Evolutionary conservation across 768 basidiomycete species (phyloP).

Genomic region (Termitomyces sp.): DNA sequence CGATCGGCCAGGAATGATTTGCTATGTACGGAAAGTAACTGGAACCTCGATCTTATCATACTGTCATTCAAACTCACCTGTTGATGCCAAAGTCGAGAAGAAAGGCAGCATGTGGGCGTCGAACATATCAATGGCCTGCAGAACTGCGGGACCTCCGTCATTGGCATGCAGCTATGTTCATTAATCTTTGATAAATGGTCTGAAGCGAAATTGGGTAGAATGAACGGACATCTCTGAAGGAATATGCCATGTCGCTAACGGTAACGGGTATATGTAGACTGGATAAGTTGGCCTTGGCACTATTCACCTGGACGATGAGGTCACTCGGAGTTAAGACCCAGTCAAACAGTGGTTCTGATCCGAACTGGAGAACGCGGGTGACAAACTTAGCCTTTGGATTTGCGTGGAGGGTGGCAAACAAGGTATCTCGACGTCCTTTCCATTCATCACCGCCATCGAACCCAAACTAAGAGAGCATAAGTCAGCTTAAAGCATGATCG

Average conservation of each 20-base stretch:
- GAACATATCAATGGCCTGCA: slow-evolving; percentile 57
- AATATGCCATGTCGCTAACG: slow-evolving; percentile 60
- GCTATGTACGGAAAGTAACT: slow-evolving; percentile 27
- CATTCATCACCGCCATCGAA: slow-evolving; percentile 43
- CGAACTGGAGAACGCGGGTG: slow-evolving; percentile 62
- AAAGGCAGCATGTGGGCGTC: slow-evolving; percentile 71
- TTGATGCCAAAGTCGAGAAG: slow-evolving; percentile 52
- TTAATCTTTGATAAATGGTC: not conserved
- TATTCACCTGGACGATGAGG: slow-evolving; percentile 45
- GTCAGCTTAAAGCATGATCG: not conserved
- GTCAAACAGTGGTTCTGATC: slow-evolving; percentile 66
- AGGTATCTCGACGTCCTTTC: slow-evolving; percentile 45
- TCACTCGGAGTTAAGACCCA: slow-evolving; percentile 39
- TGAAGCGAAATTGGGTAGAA: not conserved
- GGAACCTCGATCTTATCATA: not conserved
- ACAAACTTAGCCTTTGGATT: slow-evolving; percentile 62
- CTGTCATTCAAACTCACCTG: slow-evolving; percentile 27
- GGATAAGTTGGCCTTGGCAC: slow-evolving; percentile 43
- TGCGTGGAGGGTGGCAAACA: slow-evolving; percentile 46
- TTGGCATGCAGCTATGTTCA: slow-evolving; percentile 28
- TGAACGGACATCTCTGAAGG: slow-evolving; percentile 37
- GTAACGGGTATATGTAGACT: slow-evolving; percentile 60
- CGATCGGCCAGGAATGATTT: slow-evolving; percentile 55
- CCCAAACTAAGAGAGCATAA: slow-evolving; percentile 33
- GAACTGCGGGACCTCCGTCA: slow-evolving; percentile 46